phyloP scores from a whole-genome alignment of 106 monocot species.

The Triglochin maritima region DNA sequence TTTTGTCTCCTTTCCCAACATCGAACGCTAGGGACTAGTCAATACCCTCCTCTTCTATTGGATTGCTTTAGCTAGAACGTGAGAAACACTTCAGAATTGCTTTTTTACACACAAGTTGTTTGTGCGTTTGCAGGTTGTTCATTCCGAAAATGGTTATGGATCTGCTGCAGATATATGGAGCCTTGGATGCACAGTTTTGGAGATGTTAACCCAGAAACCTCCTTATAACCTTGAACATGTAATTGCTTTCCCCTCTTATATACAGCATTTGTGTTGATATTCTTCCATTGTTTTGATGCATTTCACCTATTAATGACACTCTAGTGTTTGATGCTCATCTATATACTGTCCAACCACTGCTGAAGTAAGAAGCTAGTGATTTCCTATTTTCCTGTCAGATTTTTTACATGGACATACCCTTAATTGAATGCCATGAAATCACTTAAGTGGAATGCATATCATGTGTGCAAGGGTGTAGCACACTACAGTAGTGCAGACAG shows the following conservation, averaged over 20 bases:
- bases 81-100: background rate
- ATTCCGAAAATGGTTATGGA: conserved; percentile 3
- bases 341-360: background rate
- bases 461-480: no score
- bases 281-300: background rate
- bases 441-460: no score
- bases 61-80: no score
- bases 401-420: no score
- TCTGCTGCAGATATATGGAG: conserved; percentile 17
- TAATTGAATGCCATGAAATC: no score
- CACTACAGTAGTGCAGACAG: no score
- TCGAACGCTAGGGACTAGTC: no score
- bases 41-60: no score
- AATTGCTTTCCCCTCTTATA: background rate
- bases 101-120: background rate
- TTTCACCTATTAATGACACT: no score
- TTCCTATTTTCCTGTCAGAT: no score
- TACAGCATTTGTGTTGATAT: background rate
- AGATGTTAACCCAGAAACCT: conserved; percentile 7
- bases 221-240: conserved; percentile 12
- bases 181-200: conserved; percentile 19
- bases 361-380: background rate
- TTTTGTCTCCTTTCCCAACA: background rate
- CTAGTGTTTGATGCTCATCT: background rate
- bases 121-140: conserved; percentile 1